Percentiles rank a stretch among this genome's conserved stretches.
Evolutionary conservation across 805 yeast genomes (phyloP).

Genomic region (Cyberlindnera galapagoensis): DNA sequence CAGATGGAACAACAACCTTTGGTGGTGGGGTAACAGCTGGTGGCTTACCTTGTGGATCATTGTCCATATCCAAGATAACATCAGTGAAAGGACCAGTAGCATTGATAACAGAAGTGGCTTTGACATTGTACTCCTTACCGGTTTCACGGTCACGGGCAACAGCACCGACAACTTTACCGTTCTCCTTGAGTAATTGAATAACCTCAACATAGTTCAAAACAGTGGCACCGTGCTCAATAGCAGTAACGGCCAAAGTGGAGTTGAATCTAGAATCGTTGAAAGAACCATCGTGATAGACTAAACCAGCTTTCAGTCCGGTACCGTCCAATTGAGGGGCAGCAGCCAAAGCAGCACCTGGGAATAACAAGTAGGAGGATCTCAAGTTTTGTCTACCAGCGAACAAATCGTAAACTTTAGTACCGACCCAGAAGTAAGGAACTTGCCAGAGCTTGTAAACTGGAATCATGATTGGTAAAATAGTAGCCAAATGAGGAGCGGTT

Average conservation of each 20-base stretch:
- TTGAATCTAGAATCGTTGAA: conserved; percentile 93
- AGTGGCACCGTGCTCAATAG: conserved; percentile 83
- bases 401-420: conserved; percentile 86
- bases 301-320: conserved; percentile 74
- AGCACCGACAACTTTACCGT: conserved; percentile 66
- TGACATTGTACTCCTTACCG: conserved; percentile 52
- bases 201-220: conserved; percentile 85
- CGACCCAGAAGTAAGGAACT: conserved; percentile 86
- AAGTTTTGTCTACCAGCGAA: conserved; percentile 88
- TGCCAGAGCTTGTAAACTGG: conserved; percentile 98
- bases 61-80: conserved; percentile 78
- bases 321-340: conserved; percentile 84
- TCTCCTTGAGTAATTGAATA: conserved; percentile 61
- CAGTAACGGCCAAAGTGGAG: conserved; percentile 78
- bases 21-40: conserved; percentile 47
- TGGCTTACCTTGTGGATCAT: conserved; percentile 57
- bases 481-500: conserved; percentile 88
- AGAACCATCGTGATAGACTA: conserved; percentile 92
- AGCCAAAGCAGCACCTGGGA: conserved; percentile 58
- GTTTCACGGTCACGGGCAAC: conserved; percentile 67
- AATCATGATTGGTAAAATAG: conserved; percentile 85
- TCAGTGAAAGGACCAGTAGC: conserved; percentile 96
- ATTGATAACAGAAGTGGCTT: conserved; percentile 72
- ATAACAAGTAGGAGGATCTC: conserved; percentile 67
- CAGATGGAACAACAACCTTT: conserved; percentile 86